Evolutionary conservation across 129 eudicot species (phyloP), one percentile per base, ranked within the genome.

Genomic region (Sambucus nigra): DNA sequence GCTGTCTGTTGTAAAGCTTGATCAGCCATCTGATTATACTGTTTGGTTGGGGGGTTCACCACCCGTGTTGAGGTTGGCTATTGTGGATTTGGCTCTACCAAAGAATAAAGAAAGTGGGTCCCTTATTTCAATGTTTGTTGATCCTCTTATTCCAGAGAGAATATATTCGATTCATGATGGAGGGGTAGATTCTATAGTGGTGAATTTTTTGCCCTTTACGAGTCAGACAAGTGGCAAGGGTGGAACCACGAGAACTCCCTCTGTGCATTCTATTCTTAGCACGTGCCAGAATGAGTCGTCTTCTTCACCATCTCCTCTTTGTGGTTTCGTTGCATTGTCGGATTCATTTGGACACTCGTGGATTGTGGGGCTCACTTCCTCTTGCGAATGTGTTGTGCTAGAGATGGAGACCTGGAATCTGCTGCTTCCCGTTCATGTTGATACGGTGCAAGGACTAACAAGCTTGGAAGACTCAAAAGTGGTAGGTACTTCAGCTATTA

Each of bases 141-240:
- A 91, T 61, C 94, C 94, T 18, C 89, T 91, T 65, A 51, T 81
- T 45, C 84, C 84, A 4, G 95, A 85, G 74, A 76, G 89, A 73
- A 74, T 82, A 32, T 91, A 73, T 62, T 69, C 80, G 54, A 28
- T 91, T 69, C 98, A 91, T 55, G 73, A 73, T 59, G 98, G 94
- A 57, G 98, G 98, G 15, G 70, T 79, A 33, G 98, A 91, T 74
- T 86, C 98, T 1, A 39, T 86, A n/a, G 82, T 91, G 31, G 60
- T 91, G 66, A 94, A 91, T 79, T 91, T 82, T 65, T 82, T 91
- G 32, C 98, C 98, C 25, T 91, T 91, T 68, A 84, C 97, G 23
- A 81, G 69, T 75, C 95, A 84, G 65, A 70, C 69, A 39, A 76
- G 66, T 32, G 86, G 88, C 66, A 76, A 74, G 51, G 88, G 70